Percentiles rank a stretch among this genome's conserved stretches.
These are phyloP conservation scores for Psilocybe cubensis DNA, from an alignment of 768 basidiomycete species.

Conservation along the genomic window DNA sequence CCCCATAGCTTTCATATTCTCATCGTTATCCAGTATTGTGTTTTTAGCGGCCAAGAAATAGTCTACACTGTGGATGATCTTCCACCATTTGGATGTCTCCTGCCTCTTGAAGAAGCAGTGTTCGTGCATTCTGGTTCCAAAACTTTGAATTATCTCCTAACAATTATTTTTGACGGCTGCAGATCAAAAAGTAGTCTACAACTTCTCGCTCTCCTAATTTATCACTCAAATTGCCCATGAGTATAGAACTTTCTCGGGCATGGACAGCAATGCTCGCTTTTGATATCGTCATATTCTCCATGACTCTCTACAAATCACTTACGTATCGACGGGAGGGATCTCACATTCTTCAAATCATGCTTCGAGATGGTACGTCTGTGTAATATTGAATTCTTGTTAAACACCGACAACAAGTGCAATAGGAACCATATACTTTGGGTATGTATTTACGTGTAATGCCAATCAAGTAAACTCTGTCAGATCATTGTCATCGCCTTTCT, in stretches of 20 bases:
- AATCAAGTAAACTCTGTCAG: not conserved
- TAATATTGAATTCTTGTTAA: not conserved
- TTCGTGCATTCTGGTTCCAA: constrained; percentile 12
- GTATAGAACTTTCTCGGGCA: constrained; percentile 32
- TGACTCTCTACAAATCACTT: constrained; percentile 43
- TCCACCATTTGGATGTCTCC: constrained; percentile 23
- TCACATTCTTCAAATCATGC: constrained; percentile 34
- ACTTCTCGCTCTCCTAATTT: not conserved
- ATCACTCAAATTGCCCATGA: constrained; percentile 13
- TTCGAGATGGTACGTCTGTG: constrained; percentile 43
- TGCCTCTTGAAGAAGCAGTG: constrained; percentile 22
- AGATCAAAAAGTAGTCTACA: constrained; percentile 5
- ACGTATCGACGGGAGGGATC: constrained; percentile 20
- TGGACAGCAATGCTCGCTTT: constrained; percentile 46
- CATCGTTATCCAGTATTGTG: constrained; percentile 24
- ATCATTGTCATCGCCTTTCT: not conserved
- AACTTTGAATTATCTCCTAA: not conserved
- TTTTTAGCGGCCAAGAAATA: constrained; percentile 13
- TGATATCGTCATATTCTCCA: constrained; percentile 42
- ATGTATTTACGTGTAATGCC: not conserved
- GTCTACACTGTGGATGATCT: constrained; percentile 11
- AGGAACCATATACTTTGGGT: constrained; percentile 50
- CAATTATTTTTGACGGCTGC: not conserved
- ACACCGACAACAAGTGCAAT: no score
- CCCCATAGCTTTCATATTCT: not conserved